Conservation (phyloP, 192 early-diverging fungal species). For the Spizellomyces punctatus region DNA sequence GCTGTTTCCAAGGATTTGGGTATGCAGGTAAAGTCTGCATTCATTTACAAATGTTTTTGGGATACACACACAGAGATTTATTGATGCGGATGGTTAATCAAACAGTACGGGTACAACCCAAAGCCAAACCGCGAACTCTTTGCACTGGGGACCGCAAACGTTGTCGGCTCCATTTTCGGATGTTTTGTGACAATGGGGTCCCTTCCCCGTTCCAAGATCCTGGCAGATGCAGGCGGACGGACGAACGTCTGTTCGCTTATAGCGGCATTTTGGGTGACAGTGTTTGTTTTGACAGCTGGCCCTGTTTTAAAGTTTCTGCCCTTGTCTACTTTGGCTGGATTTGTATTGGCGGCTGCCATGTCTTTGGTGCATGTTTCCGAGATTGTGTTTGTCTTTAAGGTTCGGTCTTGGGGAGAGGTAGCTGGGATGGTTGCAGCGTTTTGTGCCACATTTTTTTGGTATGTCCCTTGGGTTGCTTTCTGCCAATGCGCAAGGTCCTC, state of each 20-base stretch:
- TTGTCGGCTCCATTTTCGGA: slow-evolving; percentile 45
- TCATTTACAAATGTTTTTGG: no score
- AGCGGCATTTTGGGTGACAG: slow-evolving; percentile 67
- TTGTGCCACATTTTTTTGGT: slow-evolving; percentile 30
- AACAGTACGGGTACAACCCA: slow-evolving; percentile 41
- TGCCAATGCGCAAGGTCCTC: no score
- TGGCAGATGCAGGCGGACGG: slow-evolving; percentile 77
- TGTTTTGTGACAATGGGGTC: slow-evolving; percentile 73
- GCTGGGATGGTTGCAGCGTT: slow-evolving; percentile 36
- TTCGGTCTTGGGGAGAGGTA: slow-evolving; percentile 28
- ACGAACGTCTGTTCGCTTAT: slow-evolving; percentile 81
- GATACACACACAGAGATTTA: no score
- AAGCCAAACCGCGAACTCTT: slow-evolving; percentile 46
- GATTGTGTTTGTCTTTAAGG: slow-evolving; percentile 70
- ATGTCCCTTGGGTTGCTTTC: no score
- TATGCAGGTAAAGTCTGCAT: neutral
- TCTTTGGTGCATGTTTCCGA: slow-evolving; percentile 79
- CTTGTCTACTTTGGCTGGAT: slow-evolving; percentile 70
- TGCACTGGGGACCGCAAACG: slow-evolving; percentile 49
- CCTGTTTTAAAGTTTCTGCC: slow-evolving; percentile 79
- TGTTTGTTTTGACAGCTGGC: slow-evolving; percentile 72
- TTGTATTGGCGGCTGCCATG: slow-evolving; percentile 83
- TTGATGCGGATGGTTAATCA: no score
- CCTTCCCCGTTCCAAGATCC: slow-evolving; percentile 87
- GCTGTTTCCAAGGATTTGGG: slow-evolving; percentile 43